Evolutionary conservation across 441 rosid species (phyloP).

Genomic region (Manihot esculenta): DNA sequence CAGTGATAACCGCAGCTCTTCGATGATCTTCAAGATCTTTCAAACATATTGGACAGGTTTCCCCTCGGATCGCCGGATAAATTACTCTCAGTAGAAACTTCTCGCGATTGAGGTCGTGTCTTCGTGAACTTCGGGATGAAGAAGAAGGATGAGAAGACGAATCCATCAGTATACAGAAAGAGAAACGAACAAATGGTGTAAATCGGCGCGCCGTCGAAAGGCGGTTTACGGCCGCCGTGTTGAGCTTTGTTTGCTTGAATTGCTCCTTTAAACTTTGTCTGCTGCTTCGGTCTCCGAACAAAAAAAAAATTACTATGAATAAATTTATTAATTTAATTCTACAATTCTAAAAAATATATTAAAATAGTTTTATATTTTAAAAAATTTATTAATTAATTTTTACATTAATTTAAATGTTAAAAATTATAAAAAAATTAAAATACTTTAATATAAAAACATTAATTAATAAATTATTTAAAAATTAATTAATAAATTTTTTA

Average conservation of each 20-base stretch:
- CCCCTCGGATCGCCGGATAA: slow-evolving; percentile 39
- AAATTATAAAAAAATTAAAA: too few species aligned
- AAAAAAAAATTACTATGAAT: too few species aligned
- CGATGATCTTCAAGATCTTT: slow-evolving; percentile 33
- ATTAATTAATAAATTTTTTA: too few species aligned
- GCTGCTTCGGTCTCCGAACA: too few species aligned
- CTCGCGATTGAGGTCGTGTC: slow-evolving; percentile 26
- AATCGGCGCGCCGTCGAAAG: neutral
- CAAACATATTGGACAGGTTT: slow-evolving; percentile 63
- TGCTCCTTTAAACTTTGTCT: neutral
- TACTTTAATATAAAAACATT: too few species aligned
- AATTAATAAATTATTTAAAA: too few species aligned
- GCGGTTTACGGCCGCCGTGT: neutral
- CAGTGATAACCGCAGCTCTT: slow-evolving; percentile 46
- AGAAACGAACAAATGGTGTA: neutral
- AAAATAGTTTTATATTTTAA: too few species aligned
- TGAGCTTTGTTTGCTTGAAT: neutral
- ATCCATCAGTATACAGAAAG: neutral
- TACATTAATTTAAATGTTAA: too few species aligned
- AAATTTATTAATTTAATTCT: too few species aligned
- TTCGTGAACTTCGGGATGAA: neutral
- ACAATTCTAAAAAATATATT: too few species aligned
- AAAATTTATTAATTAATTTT: too few species aligned
- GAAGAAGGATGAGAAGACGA: slow-evolving; percentile 8
- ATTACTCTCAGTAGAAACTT: slow-evolving; percentile 33